Conservation (phyloP, 1,139 yeast species). For the Groenewaldozyma sp. region DNA sequence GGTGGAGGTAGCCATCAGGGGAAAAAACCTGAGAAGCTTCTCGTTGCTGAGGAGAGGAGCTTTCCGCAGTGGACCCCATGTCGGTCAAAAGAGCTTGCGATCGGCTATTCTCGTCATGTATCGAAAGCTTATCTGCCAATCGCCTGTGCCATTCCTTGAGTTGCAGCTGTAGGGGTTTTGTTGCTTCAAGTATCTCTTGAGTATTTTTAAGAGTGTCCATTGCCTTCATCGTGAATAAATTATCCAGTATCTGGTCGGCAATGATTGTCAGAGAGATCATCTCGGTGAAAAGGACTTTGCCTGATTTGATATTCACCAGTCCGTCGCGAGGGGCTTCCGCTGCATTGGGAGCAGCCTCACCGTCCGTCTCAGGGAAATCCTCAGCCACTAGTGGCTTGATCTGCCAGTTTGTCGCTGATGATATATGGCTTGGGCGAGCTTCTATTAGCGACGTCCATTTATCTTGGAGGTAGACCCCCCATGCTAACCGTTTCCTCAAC, state of each 20-base stretch:
- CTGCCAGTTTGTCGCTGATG: constrained; percentile 25
- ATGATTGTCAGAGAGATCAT: constrained; percentile 62
- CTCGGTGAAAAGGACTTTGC: constrained; percentile 54
- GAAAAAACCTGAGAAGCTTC: constrained; percentile 23
- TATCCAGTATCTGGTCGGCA: constrained; percentile 59
- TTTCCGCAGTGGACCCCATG: background rate
- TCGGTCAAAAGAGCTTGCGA: constrained; percentile 2
- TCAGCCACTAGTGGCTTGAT: constrained; percentile 25
- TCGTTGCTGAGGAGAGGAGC: background rate
- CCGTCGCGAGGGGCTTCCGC: constrained; percentile 38
- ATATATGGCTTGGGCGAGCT: constrained; percentile 65
- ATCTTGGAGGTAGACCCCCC: constrained; percentile 89
- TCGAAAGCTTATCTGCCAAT: constrained; percentile 56
- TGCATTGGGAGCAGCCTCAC: constrained; percentile 26
- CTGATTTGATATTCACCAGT: constrained; percentile 61
- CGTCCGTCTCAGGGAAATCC: constrained; percentile 38
- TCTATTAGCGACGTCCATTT: constrained; percentile 78
- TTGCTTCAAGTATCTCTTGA: constrained; percentile 57
- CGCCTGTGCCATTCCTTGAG: constrained; percentile 80
- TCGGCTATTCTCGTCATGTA: constrained; percentile 8
- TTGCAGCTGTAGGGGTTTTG: constrained; percentile 77
- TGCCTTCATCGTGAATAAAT: constrained; percentile 62
- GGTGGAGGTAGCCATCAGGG: constrained; percentile 64
- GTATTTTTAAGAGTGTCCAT: constrained; percentile 47
- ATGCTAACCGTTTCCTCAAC: constrained; percentile 69